Percentiles rank a stretch among this genome's conserved stretches.
phyloP scores from a whole-genome alignment of 2,329 filamentous ascomycete genomes.

The Aspergillus bombycis region DNA sequence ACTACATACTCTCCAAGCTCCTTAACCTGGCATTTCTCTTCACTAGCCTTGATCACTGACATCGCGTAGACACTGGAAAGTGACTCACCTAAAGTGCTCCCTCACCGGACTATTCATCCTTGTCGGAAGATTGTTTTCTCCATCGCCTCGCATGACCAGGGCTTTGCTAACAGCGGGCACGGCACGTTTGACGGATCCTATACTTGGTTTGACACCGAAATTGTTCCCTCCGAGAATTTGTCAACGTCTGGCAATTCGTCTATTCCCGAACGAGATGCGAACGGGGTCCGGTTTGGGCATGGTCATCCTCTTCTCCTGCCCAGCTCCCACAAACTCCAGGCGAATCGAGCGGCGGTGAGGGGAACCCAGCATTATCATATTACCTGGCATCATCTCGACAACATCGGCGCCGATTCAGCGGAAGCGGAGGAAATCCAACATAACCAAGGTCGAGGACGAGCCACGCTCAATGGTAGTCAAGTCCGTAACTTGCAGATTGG shows the following conservation, averaged over 20 bases:
- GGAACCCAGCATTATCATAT: constrained; percentile 30
- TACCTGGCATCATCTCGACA: constrained; percentile 41
- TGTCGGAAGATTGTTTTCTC: constrained; percentile 44
- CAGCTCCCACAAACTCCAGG: constrained; percentile 32
- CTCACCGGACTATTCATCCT: constrained; percentile 39
- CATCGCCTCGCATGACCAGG: constrained; percentile 42
- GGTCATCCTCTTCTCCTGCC: constrained; percentile 35
- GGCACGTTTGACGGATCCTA: constrained; percentile 36
- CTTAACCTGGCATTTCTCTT: neutral
- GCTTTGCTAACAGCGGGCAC: constrained; percentile 29
- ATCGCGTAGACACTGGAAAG: constrained; percentile 16
- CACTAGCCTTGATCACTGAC: neutral
- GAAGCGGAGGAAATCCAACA: constrained; percentile 37
- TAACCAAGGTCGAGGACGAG: constrained; percentile 36
- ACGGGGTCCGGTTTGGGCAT: constrained; percentile 22
- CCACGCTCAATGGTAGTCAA: constrained; percentile 38
- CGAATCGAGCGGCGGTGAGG: constrained; percentile 29
- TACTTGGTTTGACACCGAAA: constrained; percentile 45
- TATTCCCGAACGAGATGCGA: neutral
- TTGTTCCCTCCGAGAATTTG: constrained; percentile 31
- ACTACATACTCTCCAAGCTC: neutral
- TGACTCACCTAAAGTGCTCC: constrained; percentile 27
- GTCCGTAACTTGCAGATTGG: constrained; percentile 40
- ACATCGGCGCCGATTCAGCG: constrained; percentile 31
- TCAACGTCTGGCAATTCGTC: constrained; percentile 21